These are phyloP conservation scores for Phanerochaete carnosa DNA, from an alignment of 768 basidiomycete genomes.

Conservation along the genomic window DNA sequence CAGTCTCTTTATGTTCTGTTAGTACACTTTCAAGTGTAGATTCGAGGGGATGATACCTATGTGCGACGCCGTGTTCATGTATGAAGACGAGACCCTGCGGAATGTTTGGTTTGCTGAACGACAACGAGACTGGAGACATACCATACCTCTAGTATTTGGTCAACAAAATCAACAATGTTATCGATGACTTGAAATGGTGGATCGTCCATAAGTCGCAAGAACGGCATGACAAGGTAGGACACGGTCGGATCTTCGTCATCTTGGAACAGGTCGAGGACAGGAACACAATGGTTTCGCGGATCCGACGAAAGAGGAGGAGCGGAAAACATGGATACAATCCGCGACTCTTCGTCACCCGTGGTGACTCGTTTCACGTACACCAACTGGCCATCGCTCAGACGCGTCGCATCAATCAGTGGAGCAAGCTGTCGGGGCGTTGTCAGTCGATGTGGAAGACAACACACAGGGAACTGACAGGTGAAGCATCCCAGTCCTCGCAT, in stretches of 20 bases:
- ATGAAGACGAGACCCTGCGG: conserved; percentile 18
- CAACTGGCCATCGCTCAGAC: conserved; percentile 22
- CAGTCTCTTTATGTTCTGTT: not conserved
- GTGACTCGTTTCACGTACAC: conserved; percentile 29
- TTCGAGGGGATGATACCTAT: conserved; percentile 8
- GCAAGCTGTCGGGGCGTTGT: not conserved
- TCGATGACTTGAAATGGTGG: conserved; percentile 17
- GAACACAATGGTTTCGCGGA: conserved; percentile 22
- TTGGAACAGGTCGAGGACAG: conserved; percentile 17
- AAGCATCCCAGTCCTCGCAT: not conserved
- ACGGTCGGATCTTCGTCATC: conserved; percentile 3
- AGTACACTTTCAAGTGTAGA: not conserved
- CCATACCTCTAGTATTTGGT: conserved; percentile 21
- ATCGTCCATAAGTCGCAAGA: conserved; percentile 5
- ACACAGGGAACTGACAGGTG: not conserved
- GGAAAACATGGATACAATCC: conserved; percentile 14
- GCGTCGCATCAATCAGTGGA: conserved; percentile 28
- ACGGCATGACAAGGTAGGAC: conserved; percentile 18
- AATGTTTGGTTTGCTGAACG: not conserved
- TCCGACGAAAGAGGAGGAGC: not conserved
- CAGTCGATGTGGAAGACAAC: not conserved
- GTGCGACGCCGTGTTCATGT: conserved; percentile 18
- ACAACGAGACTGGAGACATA: not conserved
- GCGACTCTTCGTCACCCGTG: conserved; percentile 9
- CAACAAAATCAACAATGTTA: conserved; percentile 22